Evolutionary conservation across 768 basidiomycete species (phyloP), one percentile per base, ranked within the genome.

Genomic region (Aureoboletus auriporus): DNA sequence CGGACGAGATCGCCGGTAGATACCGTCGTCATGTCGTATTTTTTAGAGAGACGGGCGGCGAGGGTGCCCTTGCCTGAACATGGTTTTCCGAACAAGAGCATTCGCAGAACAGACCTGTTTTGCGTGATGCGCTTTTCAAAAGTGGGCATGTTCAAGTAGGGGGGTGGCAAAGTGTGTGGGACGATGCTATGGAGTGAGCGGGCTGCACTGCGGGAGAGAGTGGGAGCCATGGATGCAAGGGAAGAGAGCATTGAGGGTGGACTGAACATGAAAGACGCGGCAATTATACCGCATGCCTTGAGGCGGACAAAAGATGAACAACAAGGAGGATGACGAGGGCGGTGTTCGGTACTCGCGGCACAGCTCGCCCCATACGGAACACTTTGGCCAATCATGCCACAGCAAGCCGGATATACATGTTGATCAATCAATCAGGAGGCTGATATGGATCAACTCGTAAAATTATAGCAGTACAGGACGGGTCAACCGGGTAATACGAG

Each of bases 1-100:
- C 93, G 75, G 54, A 94, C 70, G 17, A 93, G 70, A 66, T 95
- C 91, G 16, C 91, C 92, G 3, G 89, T 89, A 4, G 88, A 91
- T 49, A 93, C 69, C 26, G 82, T 78, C 13, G 81, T 57, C 35
- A 93, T 76, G 54, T 86, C 80, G 64, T 87, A 92, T 60, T 85
- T 86, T 53, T 80, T 74, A 45, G 85, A 78, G 30, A 94, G 77
- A 33, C 83, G 77, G 6, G 77, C 72, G 8, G 86, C 75, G 39
- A 93, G 74, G 6, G 92, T 94, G 30, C 92, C 92, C 70, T 94
- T 89, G 44, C 86, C 86, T 30, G 84, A 82, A 30, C 86, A 86
- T 10, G 75, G 77, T 60, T 79, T 79, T 26, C 77, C 77, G 57
- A 78, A 73, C 66, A 79, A 68, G 52, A 79, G 61, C 75, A 78